Conservation (phyloP, 345 rosid genomes). For the Abelmoschus esculentus region DNA sequence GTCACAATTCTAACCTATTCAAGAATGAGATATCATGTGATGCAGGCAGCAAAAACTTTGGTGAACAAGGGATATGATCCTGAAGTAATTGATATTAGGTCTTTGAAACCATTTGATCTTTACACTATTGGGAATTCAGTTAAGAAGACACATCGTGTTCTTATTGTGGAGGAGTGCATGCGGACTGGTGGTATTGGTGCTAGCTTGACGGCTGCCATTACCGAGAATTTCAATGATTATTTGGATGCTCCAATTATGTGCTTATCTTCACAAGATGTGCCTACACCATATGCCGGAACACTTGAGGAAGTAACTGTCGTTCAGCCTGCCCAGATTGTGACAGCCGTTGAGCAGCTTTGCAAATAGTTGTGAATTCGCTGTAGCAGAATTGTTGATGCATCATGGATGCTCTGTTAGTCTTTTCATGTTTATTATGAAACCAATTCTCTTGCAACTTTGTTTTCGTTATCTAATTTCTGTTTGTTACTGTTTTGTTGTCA, state of each 20-base stretch:
- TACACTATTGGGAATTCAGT: slow-evolving; percentile 82
- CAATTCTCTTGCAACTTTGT: not conserved
- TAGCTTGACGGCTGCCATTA: slow-evolving; percentile 83
- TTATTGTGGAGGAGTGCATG: slow-evolving; percentile 98
- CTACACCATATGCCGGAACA: slow-evolving; percentile 84
- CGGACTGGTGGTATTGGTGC: slow-evolving; percentile 96
- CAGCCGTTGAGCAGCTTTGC: slow-evolving; percentile 90
- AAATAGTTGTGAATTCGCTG: slow-evolving; percentile 31
- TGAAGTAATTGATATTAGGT: slow-evolving; percentile 89
- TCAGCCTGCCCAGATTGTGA: slow-evolving; percentile 90
- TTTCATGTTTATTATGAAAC: not conserved
- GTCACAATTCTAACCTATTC: slow-evolving; percentile 86
- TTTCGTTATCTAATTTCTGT: slow-evolving; percentile 5
- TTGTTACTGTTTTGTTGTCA: not conserved
- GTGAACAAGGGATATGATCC: slow-evolving; percentile 95
- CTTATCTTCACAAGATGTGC: slow-evolving; percentile 94
- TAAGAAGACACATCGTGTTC: slow-evolving; percentile 83
- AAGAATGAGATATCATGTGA: slow-evolving; percentile 92
- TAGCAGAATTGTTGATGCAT: slow-evolving; percentile 9
- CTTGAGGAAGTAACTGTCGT: slow-evolving; percentile 90
- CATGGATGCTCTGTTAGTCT: slow-evolving; percentile 7
- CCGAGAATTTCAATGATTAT: slow-evolving; percentile 80
- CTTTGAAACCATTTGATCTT: slow-evolving; percentile 85
- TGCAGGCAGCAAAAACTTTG: slow-evolving; percentile 90
- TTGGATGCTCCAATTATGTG: slow-evolving; percentile 91